Conservation (phyloP, 495 filamentous ascomycete species). For the Daldinia caldariorum region DNA sequence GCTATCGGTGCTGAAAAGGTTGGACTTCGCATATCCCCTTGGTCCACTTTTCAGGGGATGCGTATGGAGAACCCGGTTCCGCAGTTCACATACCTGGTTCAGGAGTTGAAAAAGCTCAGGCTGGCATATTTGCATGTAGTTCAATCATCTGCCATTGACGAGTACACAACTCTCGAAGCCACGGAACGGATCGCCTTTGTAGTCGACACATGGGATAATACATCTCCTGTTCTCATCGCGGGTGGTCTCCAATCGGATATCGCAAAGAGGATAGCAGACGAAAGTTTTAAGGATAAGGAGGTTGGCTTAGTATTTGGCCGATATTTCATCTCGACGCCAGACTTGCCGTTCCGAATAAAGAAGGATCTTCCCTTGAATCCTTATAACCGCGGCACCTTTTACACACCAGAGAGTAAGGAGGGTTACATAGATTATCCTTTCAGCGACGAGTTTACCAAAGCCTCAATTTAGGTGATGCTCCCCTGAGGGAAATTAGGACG, state of each 20-base stretch:
- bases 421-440: conserved; percentile 72
- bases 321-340: conserved; percentile 72
- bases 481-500: neutral
- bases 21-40: conserved; percentile 71
- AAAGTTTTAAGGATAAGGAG: conserved; percentile 61
- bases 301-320: conserved; percentile 64
- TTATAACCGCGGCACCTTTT: conserved; percentile 69
- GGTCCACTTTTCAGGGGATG: conserved; percentile 69
- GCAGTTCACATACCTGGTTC: conserved; percentile 65
- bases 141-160: conserved; percentile 53
- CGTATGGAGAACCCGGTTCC: conserved; percentile 59
- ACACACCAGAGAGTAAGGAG: conserved; percentile 53
- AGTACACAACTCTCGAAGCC: neutral
- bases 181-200: conserved; percentile 37
- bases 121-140: conserved; percentile 73
- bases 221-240: conserved; percentile 41
- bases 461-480: conserved; percentile 7
- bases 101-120: conserved; percentile 58
- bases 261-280: conserved; percentile 59
- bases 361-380: conserved; percentile 59
- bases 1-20: conserved; percentile 70
- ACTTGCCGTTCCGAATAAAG: conserved; percentile 68
- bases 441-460: conserved; percentile 42
- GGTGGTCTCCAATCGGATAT: conserved; percentile 39
- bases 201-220: conserved; percentile 39